These are phyloP conservation scores for Podaxis mareebaensis DNA, from an alignment of 768 basidiomycete genomes.

Conservation along the genomic window DNA sequence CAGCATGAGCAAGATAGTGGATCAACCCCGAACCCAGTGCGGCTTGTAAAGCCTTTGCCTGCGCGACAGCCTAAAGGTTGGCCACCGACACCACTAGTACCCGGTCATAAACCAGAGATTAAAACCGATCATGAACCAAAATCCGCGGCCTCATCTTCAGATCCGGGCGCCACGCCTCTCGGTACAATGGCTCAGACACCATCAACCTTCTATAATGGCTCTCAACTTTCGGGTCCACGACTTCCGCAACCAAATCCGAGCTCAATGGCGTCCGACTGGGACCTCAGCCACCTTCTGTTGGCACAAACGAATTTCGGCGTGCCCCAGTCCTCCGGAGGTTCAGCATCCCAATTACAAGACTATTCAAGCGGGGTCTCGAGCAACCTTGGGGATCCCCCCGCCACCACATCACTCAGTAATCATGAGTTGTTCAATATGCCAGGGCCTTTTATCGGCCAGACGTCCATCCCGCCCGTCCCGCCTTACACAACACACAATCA, in stretches of 20 bases:
- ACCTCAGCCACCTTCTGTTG: slow-evolving; percentile 26
- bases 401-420: neutral
- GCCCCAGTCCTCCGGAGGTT: slow-evolving; percentile 10
- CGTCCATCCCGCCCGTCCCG: neutral
- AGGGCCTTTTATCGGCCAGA: neutral
- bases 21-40: neutral
- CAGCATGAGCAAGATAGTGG: neutral
- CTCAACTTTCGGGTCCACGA: neutral
- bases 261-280: slow-evolving; percentile 20
- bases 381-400: neutral
- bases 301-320: slow-evolving; percentile 26
- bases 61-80: neutral
- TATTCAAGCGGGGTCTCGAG: neutral
- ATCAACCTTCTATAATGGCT: neutral
- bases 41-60: neutral
- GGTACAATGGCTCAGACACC: neutral
- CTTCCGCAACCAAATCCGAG: neutral
- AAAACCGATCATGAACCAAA: neutral
- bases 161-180: neutral
- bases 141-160: neutral
- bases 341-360: neutral
- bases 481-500: slow-evolving; percentile 1
- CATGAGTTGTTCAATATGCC: neutral
- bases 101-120: neutral
- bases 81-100: neutral